Conservation (phyloP, 345 rosid genomes). For the Aurinia saxatilis region DNA sequence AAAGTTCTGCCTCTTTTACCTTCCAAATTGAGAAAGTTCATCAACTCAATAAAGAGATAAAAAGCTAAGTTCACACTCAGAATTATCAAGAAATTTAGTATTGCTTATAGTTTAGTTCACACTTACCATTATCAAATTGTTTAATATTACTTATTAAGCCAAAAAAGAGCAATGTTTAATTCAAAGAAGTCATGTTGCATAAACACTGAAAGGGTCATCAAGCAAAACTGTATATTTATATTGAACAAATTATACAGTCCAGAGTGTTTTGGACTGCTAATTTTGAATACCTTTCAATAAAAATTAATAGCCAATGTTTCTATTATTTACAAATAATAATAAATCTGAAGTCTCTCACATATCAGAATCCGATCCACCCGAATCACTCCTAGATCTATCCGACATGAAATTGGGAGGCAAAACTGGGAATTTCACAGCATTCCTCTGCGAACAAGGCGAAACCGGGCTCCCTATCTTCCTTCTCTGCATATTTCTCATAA, state of each 20-base stretch:
- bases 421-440: slow-evolving; percentile 47
- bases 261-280: not conserved
- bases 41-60: not conserved
- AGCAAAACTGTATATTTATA: slow-evolving; percentile 1
- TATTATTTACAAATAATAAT: slow-evolving; percentile 19
- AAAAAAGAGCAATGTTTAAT: not conserved
- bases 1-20: not conserved
- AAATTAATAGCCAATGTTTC: not conserved
- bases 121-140: not conserved
- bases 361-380: slow-evolving; percentile 53
- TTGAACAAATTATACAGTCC: not conserved
- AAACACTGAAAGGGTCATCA: not conserved
- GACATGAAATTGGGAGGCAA: slow-evolving; percentile 57
- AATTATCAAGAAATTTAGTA: not conserved
- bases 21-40: not conserved
- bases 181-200: not conserved
- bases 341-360: slow-evolving; percentile 28
- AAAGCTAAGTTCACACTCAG: slow-evolving; percentile 2
- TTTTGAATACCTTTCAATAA: slow-evolving; percentile 11
- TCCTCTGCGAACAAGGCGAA: slow-evolving; percentile 11
- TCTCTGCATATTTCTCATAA: slow-evolving; percentile 54
- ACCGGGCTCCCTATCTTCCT: slow-evolving; percentile 30
- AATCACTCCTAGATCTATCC: slow-evolving; percentile 42
- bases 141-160: not conserved
- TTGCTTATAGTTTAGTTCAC: not conserved